phyloP scores from a whole-genome alignment of 768 basidiomycete species.

The Lactarius sp. region DNA sequence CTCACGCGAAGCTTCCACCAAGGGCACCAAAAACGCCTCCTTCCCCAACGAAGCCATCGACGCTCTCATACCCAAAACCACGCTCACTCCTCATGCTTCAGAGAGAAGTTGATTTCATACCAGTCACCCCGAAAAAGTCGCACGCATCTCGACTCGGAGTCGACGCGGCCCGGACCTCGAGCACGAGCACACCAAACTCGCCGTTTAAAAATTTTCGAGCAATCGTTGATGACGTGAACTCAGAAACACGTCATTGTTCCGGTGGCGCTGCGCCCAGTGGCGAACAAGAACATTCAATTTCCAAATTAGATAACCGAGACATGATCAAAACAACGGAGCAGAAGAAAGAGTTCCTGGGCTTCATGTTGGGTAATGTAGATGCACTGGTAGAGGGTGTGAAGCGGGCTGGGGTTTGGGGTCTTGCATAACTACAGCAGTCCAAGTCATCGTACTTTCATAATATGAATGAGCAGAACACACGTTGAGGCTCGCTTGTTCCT shows the following conservation, averaged over 20 bases:
- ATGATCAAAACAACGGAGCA: constrained; percentile 58
- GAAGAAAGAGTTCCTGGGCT: constrained; percentile 75
- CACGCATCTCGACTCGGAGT: constrained; percentile 34
- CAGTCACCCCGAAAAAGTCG: constrained; percentile 63
- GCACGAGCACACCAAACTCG: constrained; percentile 20
- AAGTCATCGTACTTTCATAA: no score
- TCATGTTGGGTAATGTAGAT: constrained; percentile 88
- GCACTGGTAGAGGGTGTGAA: constrained; percentile 83
- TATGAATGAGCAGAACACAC: no score
- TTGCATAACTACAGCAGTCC: constrained; percentile 36
- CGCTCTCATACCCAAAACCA: constrained; percentile 33
- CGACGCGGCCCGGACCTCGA: constrained; percentile 25
- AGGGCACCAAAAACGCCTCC: constrained; percentile 14
- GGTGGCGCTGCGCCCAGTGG: constrained; percentile 20
- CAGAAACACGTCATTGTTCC: constrained; percentile 5
- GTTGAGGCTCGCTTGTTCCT: no score
- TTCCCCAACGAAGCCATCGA: constrained; percentile 20
- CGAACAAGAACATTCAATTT: constrained; percentile 22
- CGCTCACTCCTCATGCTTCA: constrained; percentile 60
- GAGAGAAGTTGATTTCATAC: constrained; percentile 68
- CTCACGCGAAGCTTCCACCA: constrained; percentile 25
- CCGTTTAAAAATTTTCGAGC: constrained; percentile 19
- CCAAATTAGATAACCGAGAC: constrained; percentile 25
- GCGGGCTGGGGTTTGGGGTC: constrained; percentile 84
- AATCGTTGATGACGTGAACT: neutral